phyloP scores from a whole-genome alignment of 2,329 filamentous ascomycete genomes.

The Colletotrichum lupini region DNA sequence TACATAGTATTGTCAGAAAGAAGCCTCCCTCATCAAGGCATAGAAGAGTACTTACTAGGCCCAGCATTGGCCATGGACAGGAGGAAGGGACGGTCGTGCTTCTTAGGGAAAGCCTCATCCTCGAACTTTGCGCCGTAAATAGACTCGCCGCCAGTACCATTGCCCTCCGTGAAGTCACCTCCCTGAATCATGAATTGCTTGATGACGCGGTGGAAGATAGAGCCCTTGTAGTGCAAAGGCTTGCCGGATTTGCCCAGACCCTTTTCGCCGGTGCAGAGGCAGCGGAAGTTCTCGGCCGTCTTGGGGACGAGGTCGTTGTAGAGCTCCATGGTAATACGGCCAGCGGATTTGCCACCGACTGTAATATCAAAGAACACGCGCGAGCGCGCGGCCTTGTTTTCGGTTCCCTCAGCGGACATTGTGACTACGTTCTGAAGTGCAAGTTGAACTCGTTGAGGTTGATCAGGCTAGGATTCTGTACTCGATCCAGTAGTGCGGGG shows the following conservation, averaged over 20 bases:
- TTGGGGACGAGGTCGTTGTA: conserved; percentile 84
- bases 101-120: conserved; percentile 93
- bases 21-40: not conserved
- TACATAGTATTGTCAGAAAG: conserved; percentile 18
- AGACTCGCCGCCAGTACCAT: conserved; percentile 95
- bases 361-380: conserved; percentile 95
- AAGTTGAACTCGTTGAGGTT: not conserved
- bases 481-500: not conserved
- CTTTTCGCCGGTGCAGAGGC: conserved; percentile 95
- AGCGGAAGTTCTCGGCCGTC: conserved; percentile 96
- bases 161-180: conserved; percentile 94
- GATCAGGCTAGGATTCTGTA: not conserved
- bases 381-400: conserved; percentile 66
- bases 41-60: conserved; percentile 68
- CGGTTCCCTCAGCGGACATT: conserved; percentile 26
- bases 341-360: conserved; percentile 78
- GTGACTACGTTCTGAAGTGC: not conserved
- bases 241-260: conserved; percentile 84
- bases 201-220: conserved; percentile 94
- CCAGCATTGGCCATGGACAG: conserved; percentile 99
- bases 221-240: conserved; percentile 92
- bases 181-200: conserved; percentile 99
- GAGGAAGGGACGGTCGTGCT: conserved; percentile 93
- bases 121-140: conserved; percentile 98
- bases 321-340: conserved; percentile 89